Conservation (phyloP, 257 asterid species). For the Nyctanthes arbortristis region DNA sequence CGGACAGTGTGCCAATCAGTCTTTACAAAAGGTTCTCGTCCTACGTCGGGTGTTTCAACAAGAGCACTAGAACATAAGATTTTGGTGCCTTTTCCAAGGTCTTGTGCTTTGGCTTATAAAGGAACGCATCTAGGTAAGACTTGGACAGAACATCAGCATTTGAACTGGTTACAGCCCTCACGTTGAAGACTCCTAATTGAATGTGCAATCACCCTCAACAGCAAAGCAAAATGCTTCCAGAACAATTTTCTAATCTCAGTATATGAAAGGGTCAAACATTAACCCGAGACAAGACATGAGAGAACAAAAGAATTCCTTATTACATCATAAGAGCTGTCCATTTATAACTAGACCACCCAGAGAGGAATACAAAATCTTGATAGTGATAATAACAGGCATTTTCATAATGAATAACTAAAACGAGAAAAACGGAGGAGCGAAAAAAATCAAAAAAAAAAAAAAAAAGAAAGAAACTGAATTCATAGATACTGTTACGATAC, state of each 20-base stretch:
- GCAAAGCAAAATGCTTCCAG: background rate
- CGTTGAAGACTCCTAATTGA: too few species aligned
- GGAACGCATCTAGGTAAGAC: background rate
- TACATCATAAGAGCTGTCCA: background rate
- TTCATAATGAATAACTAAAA: background rate
- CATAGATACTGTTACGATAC: constrained; percentile 6
- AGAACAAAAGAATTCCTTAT: background rate
- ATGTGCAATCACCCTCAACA: too few species aligned
- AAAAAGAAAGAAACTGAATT: background rate
- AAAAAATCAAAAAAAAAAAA: background rate
- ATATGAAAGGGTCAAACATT: background rate
- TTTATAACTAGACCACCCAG: background rate
- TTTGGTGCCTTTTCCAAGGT: background rate
- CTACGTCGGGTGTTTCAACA: too few species aligned
- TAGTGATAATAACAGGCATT: background rate
- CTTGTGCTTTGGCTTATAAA: background rate
- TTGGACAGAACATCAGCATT: background rate
- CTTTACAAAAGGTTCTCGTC: too few species aligned
- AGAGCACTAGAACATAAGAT: background rate
- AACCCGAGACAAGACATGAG: too few species aligned
- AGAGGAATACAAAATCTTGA: background rate
- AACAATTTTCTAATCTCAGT: background rate
- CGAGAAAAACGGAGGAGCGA: background rate
- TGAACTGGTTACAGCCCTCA: too few species aligned
- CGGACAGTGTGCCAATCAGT: too few species aligned